These are phyloP conservation scores for Macrophomina pseudophaseolina DNA, from an alignment of 2,329 filamentous ascomycete species.

Conservation along the genomic window DNA sequence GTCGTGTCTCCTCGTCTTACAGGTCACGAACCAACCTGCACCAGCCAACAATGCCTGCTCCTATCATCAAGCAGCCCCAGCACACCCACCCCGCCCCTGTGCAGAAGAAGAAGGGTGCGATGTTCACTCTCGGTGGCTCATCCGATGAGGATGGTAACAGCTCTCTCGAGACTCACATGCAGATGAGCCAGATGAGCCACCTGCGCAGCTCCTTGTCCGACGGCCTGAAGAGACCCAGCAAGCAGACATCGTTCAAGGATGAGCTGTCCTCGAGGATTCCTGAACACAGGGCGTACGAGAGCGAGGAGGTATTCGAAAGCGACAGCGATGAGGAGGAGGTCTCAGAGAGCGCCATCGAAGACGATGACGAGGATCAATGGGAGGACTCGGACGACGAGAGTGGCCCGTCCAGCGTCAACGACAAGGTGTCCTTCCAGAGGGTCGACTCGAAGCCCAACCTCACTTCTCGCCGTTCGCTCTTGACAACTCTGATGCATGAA, in stretches of 20 bases:
- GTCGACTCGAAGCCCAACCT: constrained; percentile 88
- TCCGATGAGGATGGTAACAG: constrained; percentile 85
- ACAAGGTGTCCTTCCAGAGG: constrained; percentile 81
- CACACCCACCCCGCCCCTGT: constrained; percentile 36
- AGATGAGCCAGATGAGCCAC: constrained; percentile 61
- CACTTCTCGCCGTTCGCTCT: constrained; percentile 82
- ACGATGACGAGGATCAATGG: constrained; percentile 60
- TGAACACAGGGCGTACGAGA: constrained; percentile 58
- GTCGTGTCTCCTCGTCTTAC: constrained; percentile 71
- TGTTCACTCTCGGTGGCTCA: constrained; percentile 77
- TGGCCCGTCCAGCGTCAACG: constrained; percentile 80
- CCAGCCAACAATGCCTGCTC: constrained; percentile 56
- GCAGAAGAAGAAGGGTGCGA: constrained; percentile 69
- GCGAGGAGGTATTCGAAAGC: constrained; percentile 63
- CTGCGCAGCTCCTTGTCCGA: constrained; percentile 62
- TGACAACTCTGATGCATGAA: constrained; percentile 87
- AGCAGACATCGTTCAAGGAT: constrained; percentile 82
- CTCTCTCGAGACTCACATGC: constrained; percentile 70
- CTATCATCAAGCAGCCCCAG: constrained; percentile 61
- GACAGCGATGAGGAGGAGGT: constrained; percentile 61
- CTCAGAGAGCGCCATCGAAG: constrained; percentile 62
- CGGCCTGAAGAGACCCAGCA: constrained; percentile 60
- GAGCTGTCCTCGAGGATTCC: constrained; percentile 72
- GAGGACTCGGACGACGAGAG: constrained; percentile 75
- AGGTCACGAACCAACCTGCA: constrained; percentile 64